phyloP scores from a whole-genome alignment of 2,329 filamentous ascomycete genomes.

The Pseudopithomyces maydicus region DNA sequence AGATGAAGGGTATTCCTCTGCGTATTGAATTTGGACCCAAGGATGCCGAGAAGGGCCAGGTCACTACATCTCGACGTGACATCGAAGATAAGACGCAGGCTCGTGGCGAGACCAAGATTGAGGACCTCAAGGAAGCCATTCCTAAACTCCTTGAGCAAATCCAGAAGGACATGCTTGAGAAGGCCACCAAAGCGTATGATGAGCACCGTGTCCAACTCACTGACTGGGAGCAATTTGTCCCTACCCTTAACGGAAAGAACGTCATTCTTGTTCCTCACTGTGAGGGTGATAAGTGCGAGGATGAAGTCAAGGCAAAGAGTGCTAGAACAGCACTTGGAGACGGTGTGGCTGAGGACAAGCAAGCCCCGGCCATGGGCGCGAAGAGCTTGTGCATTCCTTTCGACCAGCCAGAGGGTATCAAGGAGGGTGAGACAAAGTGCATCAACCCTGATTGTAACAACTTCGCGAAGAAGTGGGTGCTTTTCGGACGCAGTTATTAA shows the following conservation, averaged over 20 bases:
- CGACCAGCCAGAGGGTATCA: constrained; percentile 81
- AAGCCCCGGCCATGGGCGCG: constrained; percentile 75
- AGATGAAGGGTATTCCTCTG: constrained; percentile 92
- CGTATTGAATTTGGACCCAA: constrained; percentile 96
- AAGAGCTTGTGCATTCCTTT: constrained; percentile 81
- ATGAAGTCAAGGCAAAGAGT: constrained; percentile 91
- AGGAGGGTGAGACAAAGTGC: constrained; percentile 85
- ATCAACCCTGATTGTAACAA: constrained; percentile 83
- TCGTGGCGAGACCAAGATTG: constrained; percentile 71
- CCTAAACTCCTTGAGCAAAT: constrained; percentile 87
- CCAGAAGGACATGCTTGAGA: constrained; percentile 77
- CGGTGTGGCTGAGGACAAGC: constrained; percentile 75
- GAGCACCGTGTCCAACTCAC: constrained; percentile 80
- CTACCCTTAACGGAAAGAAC: constrained; percentile 89
- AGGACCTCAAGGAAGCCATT: constrained; percentile 73
- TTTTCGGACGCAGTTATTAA: constrained; percentile 73
- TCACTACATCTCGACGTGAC: constrained; percentile 87
- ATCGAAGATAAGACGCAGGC: constrained; percentile 70
- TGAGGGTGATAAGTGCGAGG: constrained; percentile 81
- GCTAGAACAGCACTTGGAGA: constrained; percentile 71
- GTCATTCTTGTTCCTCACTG: constrained; percentile 92
- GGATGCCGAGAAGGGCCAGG: constrained; percentile 82
- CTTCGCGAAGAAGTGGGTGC: constrained; percentile 82
- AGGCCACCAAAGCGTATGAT: constrained; percentile 78
- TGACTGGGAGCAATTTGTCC: constrained; percentile 89